A percentile compares a stretch with the other conserved stretches of the same genome.
Conservation (phyloP, 1,284 basidiomycete genomes). For the Papiliotrema flavescens region DNA sequence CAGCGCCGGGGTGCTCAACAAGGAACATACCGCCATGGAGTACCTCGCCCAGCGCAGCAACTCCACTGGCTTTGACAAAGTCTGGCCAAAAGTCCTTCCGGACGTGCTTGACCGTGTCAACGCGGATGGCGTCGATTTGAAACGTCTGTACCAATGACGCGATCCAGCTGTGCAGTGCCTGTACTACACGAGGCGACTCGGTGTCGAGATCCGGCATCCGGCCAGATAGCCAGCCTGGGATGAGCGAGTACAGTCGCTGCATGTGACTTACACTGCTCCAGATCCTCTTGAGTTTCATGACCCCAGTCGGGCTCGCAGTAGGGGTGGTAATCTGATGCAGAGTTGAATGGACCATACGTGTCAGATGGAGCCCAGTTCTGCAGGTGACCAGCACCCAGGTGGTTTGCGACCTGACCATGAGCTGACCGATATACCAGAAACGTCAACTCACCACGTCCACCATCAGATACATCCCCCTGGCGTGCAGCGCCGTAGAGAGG, state of each 20-base stretch:
- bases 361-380: slow-evolving; percentile 25
- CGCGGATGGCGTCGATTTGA: slow-evolving; percentile 49
- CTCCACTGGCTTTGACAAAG: slow-evolving; percentile 48
- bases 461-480: slow-evolving; percentile 54
- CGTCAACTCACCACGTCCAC: slow-evolving; percentile 48
- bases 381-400: slow-evolving; percentile 46
- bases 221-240: slow-evolving; percentile 48
- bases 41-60: slow-evolving; percentile 53
- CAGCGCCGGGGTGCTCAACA: not conserved
- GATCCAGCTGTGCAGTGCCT: slow-evolving; percentile 50
- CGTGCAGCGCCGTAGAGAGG: slow-evolving; percentile 50
- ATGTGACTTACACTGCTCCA: slow-evolving; percentile 48
- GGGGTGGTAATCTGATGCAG: slow-evolving; percentile 44
- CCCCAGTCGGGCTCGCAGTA: slow-evolving; percentile 51
- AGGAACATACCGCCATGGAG: slow-evolving; percentile 44
- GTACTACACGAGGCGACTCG: slow-evolving; percentile 47
- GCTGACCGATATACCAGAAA: not conserved
- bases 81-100: slow-evolving; percentile 53
- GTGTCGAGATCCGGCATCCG: slow-evolving; percentile 52
- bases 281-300: slow-evolving; percentile 41
- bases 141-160: slow-evolving; percentile 47
- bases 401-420: slow-evolving; percentile 48
- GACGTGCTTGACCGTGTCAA: slow-evolving; percentile 54
- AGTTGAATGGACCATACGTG: slow-evolving; percentile 43
- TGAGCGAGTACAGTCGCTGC: not conserved